Evolutionary conservation across 306 rosid genomes (phyloP).

Genomic region (Gillenia trifoliata): DNA sequence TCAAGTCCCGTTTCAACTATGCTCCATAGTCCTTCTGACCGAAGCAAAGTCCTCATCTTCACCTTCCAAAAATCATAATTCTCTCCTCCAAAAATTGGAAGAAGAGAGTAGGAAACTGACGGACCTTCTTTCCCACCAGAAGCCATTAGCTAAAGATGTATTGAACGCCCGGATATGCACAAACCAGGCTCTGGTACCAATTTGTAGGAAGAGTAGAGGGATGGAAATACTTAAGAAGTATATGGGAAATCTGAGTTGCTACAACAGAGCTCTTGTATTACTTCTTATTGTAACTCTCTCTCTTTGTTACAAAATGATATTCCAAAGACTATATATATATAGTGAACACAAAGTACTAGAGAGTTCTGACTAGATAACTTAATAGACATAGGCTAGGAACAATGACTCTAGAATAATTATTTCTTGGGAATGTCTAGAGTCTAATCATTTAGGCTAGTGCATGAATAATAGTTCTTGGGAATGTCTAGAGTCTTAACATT

Average conservation of each 20-base stretch:
- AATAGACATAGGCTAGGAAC: background rate
- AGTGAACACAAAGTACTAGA: too few relatives aligned
- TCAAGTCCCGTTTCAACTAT: background rate
- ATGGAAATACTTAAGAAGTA: background rate
- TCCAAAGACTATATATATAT: background rate
- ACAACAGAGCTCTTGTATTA: background rate
- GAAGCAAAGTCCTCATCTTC: background rate
- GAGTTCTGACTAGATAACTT: background rate
- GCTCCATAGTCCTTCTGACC: background rate
- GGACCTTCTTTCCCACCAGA: background rate
- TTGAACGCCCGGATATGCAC: background rate
- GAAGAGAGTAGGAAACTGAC: background rate
- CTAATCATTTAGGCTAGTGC: too few relatives aligned
- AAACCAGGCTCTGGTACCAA: background rate
- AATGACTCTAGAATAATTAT: background rate
- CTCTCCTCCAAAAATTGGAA: background rate
- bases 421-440: too few relatives aligned
- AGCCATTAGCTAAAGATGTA: background rate
- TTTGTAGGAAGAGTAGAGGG: background rate
- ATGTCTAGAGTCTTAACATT: too few relatives aligned
- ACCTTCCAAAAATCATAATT: constrained; percentile 1
- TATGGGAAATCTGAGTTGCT: background rate
- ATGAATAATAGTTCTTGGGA: too few relatives aligned
- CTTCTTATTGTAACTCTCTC: background rate
- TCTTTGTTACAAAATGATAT: background rate